Conservation (phyloP, 345 rosid genomes). For the Trapa bicornis region DNA sequence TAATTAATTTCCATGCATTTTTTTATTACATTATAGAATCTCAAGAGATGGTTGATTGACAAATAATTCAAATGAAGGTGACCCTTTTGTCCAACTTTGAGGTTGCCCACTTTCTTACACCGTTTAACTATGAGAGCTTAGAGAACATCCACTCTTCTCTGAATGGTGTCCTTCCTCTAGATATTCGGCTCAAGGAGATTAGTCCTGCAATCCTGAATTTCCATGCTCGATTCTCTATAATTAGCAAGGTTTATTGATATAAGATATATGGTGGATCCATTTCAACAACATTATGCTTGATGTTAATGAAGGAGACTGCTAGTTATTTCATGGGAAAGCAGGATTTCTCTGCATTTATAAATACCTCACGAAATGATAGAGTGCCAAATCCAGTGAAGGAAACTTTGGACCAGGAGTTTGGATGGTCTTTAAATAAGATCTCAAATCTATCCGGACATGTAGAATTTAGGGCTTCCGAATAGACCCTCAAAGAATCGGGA, state of each 20-base stretch:
- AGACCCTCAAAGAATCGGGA: no score
- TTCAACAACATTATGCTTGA: conserved; percentile 49
- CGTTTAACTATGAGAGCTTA: conserved; percentile 62
- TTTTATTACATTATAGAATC: no score
- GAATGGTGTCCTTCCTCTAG: conserved; percentile 73
- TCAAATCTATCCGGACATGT: no score
- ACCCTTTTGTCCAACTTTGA: conserved; percentile 16
- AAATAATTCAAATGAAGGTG: no score
- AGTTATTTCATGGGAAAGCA: conserved; percentile 49
- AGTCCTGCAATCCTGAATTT: conserved; percentile 68
- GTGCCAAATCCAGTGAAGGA: conserved; percentile 37
- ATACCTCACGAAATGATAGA: conserved; percentile 54
- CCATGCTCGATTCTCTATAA: conserved; percentile 78
- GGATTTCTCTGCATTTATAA: conserved; percentile 83
- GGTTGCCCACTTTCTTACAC: conserved; percentile 91
- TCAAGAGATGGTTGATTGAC: no score
- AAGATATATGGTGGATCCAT: conserved; percentile 87
- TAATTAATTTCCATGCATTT: not conserved
- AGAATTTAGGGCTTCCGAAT: no score
- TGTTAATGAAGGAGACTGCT: conserved; percentile 61
- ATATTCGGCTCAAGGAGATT: conserved; percentile 69
- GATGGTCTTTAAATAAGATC: no score
- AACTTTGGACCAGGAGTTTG: no score
- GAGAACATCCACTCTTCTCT: conserved; percentile 60
- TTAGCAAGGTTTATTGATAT: conserved; percentile 65